These are phyloP conservation scores for Syzygium grande DNA, from an alignment of 345 rosid genomes.

Conservation along the genomic window DNA sequence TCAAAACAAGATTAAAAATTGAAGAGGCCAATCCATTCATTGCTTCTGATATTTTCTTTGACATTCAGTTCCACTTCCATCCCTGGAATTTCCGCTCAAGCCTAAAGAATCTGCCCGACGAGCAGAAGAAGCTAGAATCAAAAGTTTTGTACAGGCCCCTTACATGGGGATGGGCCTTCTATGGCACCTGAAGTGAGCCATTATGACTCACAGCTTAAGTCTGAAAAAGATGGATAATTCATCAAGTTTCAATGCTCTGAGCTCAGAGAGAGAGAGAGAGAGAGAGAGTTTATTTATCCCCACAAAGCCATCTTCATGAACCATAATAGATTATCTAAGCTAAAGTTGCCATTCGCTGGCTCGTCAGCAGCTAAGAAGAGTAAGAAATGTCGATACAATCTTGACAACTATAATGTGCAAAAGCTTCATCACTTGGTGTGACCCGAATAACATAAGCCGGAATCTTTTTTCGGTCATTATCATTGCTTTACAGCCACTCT, in stretches of 20 bases:
- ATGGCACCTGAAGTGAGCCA: neutral
- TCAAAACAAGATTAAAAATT: neutral
- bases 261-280: neutral
- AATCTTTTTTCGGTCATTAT: neutral
- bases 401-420: neutral
- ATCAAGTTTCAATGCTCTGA: neutral
- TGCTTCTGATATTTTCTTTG: neutral
- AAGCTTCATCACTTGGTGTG: neutral
- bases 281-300: neutral
- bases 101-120: neutral
- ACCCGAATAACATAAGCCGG: neutral
- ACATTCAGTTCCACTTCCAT: neutral
- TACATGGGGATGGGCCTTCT: neutral
- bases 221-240: neutral
- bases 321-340: neutral
- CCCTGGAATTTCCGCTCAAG: neutral
- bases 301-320: neutral
- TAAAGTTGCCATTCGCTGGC: neutral
- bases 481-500: neutral
- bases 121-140: neutral
- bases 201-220: neutral
- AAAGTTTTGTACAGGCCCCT: neutral
- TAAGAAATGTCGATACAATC: neutral
- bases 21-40: neutral
- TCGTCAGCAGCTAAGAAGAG: neutral